Percentiles rank a stretch among this genome's conserved stretches.
Conservation (phyloP, 1,284 basidiomycete genomes). For the Rhodofomes roseus region DNA sequence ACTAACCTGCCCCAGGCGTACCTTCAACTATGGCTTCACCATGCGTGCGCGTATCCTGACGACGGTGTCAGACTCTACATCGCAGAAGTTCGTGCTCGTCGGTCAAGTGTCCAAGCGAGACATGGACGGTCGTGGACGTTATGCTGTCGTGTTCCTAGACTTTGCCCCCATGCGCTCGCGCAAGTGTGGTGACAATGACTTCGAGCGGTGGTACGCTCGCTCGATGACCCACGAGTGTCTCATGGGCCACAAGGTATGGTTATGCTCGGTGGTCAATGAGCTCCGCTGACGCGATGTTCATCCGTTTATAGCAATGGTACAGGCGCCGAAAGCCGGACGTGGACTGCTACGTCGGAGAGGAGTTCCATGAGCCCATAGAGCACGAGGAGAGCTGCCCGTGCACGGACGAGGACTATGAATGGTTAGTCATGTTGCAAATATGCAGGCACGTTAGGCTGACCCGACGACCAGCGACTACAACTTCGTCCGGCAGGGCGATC, state of each 20-base stretch:
- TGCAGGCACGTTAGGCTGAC: neutral
- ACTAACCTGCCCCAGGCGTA: conserved; percentile 47
- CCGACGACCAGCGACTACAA: conserved; percentile 78
- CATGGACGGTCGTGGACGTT: conserved; percentile 53
- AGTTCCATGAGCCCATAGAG: conserved; percentile 82
- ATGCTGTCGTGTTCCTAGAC: conserved; percentile 80
- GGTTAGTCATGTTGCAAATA: conserved; percentile 45
- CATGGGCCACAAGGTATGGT: conserved; percentile 87
- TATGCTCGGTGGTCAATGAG: neutral
- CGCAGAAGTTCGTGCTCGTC: conserved; percentile 87
- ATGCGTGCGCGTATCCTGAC: conserved; percentile 76
- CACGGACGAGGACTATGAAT: conserved; percentile 89
- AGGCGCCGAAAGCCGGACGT: conserved; percentile 79
- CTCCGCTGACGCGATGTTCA: neutral
- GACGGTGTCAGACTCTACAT: conserved; percentile 89
- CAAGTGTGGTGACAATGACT: conserved; percentile 74
- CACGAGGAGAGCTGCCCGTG: conserved; percentile 86
- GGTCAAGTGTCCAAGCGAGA: conserved; percentile 73
- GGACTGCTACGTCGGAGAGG: conserved; percentile 90
- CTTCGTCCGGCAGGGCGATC: conserved; percentile 66
- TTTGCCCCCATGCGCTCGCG: conserved; percentile 70
- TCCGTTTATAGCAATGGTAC: conserved; percentile 80
- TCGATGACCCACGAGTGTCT: conserved; percentile 72
- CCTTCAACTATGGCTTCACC: conserved; percentile 67
- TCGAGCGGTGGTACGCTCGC: conserved; percentile 88